Evolutionary conservation across 108 stramenopile genomes (phyloP), one percentile per base, ranked within the genome.

Genomic region (Fragilariopsis cylindrus): DNA sequence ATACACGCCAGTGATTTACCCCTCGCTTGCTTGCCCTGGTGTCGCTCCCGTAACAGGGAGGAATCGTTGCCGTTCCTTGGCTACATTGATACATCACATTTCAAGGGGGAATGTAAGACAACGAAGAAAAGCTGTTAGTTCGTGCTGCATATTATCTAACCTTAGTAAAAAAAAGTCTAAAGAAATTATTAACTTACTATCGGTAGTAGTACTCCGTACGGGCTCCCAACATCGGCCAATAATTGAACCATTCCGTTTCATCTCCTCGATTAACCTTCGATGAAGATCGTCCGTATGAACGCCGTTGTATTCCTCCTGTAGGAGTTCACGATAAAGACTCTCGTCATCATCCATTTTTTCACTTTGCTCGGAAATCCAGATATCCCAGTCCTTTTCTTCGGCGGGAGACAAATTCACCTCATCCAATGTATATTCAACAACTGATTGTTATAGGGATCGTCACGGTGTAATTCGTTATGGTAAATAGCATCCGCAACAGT

Each of bases 31-130:
- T 47, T 3, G 15, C 52, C 12, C 9, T 7, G n/a, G 12, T 19
- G 18, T 68, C 48, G 7, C 66, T 46, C 1, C 75, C 83, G 45
- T 77, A 76, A 73, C 82, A 83, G 9, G 82, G 82, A 9, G 82
- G 82, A 15, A 79, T 79, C 6, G 82, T 79, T 48, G 58, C 54
- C 6, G 74, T 74, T 16, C 77, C 70, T 5, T 19, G 13, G 41
- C 55, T 56, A 30, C 30, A 30, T 30, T 30, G 30, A 30, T 30
- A 30, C 30, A 30, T 2, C 30, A 30, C 30, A 30, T 30, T 30
- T 30, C 30, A 30, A 30, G 30, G 30, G 30, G 30, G 30, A 30
- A 30, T 30, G 30, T 30, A 30, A 30, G 30, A 30, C 30, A 30
- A 30, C 30, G 30, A 30, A 2, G 30, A 30, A 30, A 30, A 30